Evolutionary conservation across 1,284 basidiomycete genomes (phyloP).

Genomic region (Ganoderma lucidum): DNA sequence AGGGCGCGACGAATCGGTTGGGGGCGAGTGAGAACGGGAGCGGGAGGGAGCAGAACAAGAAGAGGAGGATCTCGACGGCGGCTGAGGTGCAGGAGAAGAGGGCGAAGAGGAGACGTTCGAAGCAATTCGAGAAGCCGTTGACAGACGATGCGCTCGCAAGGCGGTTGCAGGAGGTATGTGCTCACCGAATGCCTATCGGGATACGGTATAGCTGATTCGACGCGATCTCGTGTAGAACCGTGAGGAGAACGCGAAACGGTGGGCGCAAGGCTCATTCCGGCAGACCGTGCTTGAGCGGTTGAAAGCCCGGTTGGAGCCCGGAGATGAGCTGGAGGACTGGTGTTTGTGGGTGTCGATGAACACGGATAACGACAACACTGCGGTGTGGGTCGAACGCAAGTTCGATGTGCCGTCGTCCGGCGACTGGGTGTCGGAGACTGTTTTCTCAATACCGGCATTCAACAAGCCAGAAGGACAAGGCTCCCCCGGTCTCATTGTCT

Average conservation of each 20-base stretch:
- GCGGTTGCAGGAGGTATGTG: slow-evolving; percentile 69
- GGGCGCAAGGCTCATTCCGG: slow-evolving; percentile 75
- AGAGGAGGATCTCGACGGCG: slow-evolving; percentile 34
- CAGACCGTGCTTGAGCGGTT: slow-evolving; percentile 52
- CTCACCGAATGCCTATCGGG: slow-evolving; percentile 23
- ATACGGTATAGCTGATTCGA: not conserved
- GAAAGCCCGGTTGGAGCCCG: slow-evolving; percentile 39
- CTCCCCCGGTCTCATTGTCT: slow-evolving; percentile 72
- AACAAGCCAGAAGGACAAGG: slow-evolving; percentile 33
- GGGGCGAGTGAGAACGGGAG: slow-evolving; percentile 8
- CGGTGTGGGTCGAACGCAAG: slow-evolving; percentile 79
- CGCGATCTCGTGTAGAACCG: slow-evolving; percentile 58
- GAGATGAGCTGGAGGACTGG: slow-evolving; percentile 51
- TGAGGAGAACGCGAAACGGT: slow-evolving; percentile 70
- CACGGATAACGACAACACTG: slow-evolving; percentile 72
- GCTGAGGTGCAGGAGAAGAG: slow-evolving; percentile 41
- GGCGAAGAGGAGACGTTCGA: slow-evolving; percentile 55
- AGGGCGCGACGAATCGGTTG: not conserved
- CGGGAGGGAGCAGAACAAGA: slow-evolving; percentile 15
- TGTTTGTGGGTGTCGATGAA: slow-evolving; percentile 76
- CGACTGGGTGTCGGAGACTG: slow-evolving; percentile 60
- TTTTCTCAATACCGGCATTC: slow-evolving; percentile 63
- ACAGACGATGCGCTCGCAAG: slow-evolving; percentile 71
- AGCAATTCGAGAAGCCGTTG: slow-evolving; percentile 55
- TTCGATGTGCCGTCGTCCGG: slow-evolving; percentile 72